Percentiles rank a stretch among this genome's conserved stretches.
phyloP scores from a whole-genome alignment of 2,329 filamentous ascomycete genomes.

The Tolypocladium guangdongense region DNA sequence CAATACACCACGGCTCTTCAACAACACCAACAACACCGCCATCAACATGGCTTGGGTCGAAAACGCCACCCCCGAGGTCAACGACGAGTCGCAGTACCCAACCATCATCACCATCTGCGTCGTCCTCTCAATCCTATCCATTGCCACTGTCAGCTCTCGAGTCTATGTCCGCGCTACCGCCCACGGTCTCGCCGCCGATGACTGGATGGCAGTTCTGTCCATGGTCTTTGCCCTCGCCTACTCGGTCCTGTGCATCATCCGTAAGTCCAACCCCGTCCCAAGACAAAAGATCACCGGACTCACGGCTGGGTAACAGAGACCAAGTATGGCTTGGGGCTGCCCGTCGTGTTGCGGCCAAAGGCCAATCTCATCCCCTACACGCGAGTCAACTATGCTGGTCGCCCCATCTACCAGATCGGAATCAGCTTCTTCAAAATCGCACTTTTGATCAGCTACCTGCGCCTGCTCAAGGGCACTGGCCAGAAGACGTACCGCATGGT shows the following conservation, averaged over 20 bases:
- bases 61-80: constrained; percentile 34
- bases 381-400: constrained; percentile 39
- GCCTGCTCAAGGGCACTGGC: constrained; percentile 36
- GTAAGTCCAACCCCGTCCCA: constrained; percentile 20
- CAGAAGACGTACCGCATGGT: constrained; percentile 30
- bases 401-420: constrained; percentile 43
- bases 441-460: constrained; percentile 39
- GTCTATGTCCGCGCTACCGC: constrained; percentile 29
- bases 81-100: constrained; percentile 34
- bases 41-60: constrained; percentile 37
- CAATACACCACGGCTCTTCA: background rate
- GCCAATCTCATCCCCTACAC: constrained; percentile 33
- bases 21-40: background rate
- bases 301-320: constrained; percentile 28
- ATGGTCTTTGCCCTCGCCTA: constrained; percentile 37
- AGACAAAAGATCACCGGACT: background rate
- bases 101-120: constrained; percentile 37
- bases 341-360: constrained; percentile 30
- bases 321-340: constrained; percentile 40
- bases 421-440: constrained; percentile 47
- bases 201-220: constrained; percentile 30
- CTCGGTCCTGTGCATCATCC: constrained; percentile 36
- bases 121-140: constrained; percentile 31
- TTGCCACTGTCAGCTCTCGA: constrained; percentile 27
- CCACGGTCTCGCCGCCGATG: constrained; percentile 34